phyloP scores from a whole-genome alignment of 2,329 filamentous ascomycete genomes.

The Xylariaceae sp. region DNA sequence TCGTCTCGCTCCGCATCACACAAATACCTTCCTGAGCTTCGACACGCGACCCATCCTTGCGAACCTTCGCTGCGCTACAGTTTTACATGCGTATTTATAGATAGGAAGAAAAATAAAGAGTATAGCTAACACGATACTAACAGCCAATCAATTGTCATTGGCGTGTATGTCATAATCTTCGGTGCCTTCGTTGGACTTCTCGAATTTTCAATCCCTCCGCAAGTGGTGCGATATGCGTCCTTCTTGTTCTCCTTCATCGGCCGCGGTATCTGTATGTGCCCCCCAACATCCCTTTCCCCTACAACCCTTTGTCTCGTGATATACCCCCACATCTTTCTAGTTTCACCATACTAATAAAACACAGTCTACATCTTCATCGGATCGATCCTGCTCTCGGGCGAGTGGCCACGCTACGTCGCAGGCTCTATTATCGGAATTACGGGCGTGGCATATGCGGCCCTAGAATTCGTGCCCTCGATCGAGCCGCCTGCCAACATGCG shows the following conservation, averaged over 20 bases:
- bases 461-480: constrained; percentile 80
- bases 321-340: too few relatives aligned
- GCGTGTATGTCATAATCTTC: constrained; percentile 88
- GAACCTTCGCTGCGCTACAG: background rate
- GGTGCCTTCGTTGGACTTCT: constrained; percentile 78
- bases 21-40: constrained; percentile 27
- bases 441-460: constrained; percentile 77
- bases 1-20: constrained; percentile 50
- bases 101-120: background rate
- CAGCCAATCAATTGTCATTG: constrained; percentile 78
- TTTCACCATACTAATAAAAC: constrained; percentile 3
- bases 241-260: constrained; percentile 99
- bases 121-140: constrained; percentile 20
- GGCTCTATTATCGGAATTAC: constrained; percentile 79
- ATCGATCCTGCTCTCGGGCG: constrained; percentile 76
- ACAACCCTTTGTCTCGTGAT: background rate
- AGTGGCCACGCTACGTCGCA: constrained; percentile 73
- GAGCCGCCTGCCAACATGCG: constrained; percentile 84
- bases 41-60: background rate
- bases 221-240: constrained; percentile 90
- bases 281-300: background rate
- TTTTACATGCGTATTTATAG: background rate
- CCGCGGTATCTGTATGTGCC: constrained; percentile 84
- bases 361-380: constrained; percentile 96
- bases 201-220: constrained; percentile 95